Conservation (phyloP, 2,329 filamentous ascomycete species). For the Penicillium sp. region DNA sequence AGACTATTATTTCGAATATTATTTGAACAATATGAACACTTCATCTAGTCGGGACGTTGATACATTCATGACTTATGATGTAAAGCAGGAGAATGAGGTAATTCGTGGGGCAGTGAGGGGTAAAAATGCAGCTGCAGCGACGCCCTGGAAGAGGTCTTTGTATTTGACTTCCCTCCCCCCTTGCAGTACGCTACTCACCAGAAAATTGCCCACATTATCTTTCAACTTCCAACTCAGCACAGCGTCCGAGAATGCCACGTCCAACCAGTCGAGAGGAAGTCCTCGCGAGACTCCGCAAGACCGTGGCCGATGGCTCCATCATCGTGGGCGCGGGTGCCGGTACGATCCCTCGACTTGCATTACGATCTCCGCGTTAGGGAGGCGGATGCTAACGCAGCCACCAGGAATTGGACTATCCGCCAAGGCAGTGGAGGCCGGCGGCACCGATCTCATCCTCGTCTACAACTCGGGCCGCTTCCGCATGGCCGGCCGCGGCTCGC, state of each 20-base stretch:
- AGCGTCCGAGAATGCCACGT: slow-evolving; percentile 8
- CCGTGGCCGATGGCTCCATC: slow-evolving; percentile 55
- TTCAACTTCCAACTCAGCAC: not conserved
- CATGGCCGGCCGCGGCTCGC: slow-evolving; percentile 67
- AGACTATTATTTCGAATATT: too few relatives aligned
- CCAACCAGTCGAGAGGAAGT: slow-evolving; percentile 56
- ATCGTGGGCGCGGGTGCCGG: slow-evolving; percentile 68
- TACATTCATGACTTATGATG: too few relatives aligned
- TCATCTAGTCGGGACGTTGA: too few relatives aligned
- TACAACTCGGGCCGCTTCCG: slow-evolving; percentile 71
- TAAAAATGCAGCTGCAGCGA: not conserved
- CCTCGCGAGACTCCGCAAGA: slow-evolving; percentile 53
- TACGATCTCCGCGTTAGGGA: not conserved
- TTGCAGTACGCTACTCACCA: not conserved
- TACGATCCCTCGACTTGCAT: slow-evolving; percentile 18
- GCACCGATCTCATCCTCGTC: slow-evolving; percentile 67
- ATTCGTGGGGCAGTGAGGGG: slow-evolving; percentile 15
- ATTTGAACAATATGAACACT: too few relatives aligned
- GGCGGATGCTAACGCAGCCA: not conserved
- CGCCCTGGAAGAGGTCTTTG: too few relatives aligned
- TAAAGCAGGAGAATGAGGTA: too few relatives aligned
- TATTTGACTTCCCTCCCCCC: too few relatives aligned
- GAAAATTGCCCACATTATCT: not conserved
- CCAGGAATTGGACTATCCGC: slow-evolving; percentile 67
- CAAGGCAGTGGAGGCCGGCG: slow-evolving; percentile 67